Conservation (phyloP, 768 basidiomycete genomes). For the Suillus spraguei region DNA sequence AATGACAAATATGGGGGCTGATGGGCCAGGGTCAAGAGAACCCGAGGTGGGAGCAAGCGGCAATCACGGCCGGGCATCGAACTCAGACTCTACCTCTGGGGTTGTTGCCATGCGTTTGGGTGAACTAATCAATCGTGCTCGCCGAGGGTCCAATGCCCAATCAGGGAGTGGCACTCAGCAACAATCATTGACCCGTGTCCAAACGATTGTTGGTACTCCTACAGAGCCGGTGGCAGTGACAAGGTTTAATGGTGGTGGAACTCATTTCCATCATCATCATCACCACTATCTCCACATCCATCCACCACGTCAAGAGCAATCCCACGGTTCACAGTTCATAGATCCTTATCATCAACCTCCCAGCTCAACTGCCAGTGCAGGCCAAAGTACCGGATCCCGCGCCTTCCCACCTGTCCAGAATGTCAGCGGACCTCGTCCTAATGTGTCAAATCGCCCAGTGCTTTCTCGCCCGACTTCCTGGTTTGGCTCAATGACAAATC, state of each 20-base stretch:
- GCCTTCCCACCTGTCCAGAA: not conserved
- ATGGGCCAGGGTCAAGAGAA: not conserved
- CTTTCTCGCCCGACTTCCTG: conserved; percentile 8
- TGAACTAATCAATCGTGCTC: not conserved
- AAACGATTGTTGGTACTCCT: not conserved
- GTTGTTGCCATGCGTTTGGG: not conserved
- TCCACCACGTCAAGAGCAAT: conserved; percentile 7
- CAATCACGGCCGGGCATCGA: not conserved
- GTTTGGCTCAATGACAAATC: conserved; percentile 9
- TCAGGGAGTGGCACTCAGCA: not conserved
- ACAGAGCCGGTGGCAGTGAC: not conserved
- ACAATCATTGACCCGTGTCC: not conserved
- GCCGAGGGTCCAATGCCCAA: conserved; percentile 4
- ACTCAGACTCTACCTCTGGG: conserved; percentile 4
- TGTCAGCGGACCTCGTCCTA: conserved; percentile 3
- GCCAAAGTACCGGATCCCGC: not conserved
- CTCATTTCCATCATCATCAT: conserved; percentile 7
- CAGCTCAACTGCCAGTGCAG: not conserved
- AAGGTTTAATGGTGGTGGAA: not conserved
- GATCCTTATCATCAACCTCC: conserved; percentile 2
- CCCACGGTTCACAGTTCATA: conserved; percentile 1
- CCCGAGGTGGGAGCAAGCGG: conserved; percentile 1
- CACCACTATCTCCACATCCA: conserved; percentile 7
- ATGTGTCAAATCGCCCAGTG: not conserved
- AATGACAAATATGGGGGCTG: not conserved